These are phyloP conservation scores for Lipomyces starkeyi DNA, from an alignment of 805 yeast genomes.

Conservation along the genomic window DNA sequence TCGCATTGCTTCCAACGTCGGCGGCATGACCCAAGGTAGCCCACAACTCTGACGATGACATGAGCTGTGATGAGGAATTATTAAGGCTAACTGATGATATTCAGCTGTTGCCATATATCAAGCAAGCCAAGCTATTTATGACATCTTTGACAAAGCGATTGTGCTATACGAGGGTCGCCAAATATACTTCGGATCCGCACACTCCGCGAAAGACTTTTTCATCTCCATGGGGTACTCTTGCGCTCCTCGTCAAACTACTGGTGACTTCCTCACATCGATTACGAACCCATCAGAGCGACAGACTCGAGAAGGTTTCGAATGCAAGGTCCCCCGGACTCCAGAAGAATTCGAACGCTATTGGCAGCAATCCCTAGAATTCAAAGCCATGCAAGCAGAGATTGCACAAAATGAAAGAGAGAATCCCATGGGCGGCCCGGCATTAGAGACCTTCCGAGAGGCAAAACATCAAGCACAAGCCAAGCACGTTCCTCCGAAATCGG, in stretches of 20 bases:
- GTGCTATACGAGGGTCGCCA: conserved; percentile 63
- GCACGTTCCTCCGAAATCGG: conserved; percentile 6
- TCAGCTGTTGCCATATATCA: conserved; percentile 68
- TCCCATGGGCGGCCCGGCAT: not conserved
- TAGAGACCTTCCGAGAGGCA: not conserved
- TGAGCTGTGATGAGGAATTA: not conserved
- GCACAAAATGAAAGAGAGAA: conserved; percentile 44
- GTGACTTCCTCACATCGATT: conserved; percentile 25
- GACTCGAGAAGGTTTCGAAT: conserved; percentile 51
- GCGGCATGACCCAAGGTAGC: conserved; percentile 53
- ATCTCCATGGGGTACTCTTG: conserved; percentile 61
- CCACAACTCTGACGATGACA: not conserved
- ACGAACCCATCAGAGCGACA: conserved; percentile 61
- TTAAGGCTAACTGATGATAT: conserved; percentile 49
- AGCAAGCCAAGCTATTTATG: conserved; percentile 60
- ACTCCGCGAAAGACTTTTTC: conserved; percentile 56
- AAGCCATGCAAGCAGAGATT: conserved; percentile 50
- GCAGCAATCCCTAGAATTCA: conserved; percentile 54
- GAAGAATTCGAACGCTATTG: conserved; percentile 52
- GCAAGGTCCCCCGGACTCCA: conserved; percentile 57
- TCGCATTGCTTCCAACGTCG: conserved; percentile 58
- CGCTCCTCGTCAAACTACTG: conserved; percentile 64
- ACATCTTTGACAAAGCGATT: conserved; percentile 59
- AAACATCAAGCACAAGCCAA: conserved; percentile 2
- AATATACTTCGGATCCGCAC: conserved; percentile 57